phyloP scores from a whole-genome alignment of 441 rosid species.

The Euphorbia celastroides region DNA sequence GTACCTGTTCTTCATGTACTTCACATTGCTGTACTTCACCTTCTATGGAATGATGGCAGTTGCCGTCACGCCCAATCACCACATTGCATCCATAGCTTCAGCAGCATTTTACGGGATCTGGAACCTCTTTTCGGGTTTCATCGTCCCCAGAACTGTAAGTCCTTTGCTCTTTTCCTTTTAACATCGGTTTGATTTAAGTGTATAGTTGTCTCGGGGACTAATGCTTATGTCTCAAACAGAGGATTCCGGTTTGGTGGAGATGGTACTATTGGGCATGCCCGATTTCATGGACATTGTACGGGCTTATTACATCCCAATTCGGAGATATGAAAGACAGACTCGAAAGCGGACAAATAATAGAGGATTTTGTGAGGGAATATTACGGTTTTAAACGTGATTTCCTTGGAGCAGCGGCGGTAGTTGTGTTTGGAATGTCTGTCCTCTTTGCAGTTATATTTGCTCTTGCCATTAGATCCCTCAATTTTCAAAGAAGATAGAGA shows the following conservation, averaged over 20 bases:
- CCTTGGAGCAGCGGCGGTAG: slow-evolving; percentile 30
- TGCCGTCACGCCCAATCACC: slow-evolving; percentile 65
- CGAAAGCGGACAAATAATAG: slow-evolving; percentile 14
- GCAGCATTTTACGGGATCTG: slow-evolving; percentile 54
- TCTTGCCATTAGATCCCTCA: slow-evolving; percentile 24
- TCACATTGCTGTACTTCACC: slow-evolving; percentile 72
- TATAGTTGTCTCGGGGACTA: neutral
- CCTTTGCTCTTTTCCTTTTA: neutral
- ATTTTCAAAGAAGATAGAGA: slow-evolving; percentile 36
- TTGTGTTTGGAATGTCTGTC: slow-evolving; percentile 22
- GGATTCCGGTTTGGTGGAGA: slow-evolving; percentile 58
- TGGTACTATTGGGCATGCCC: slow-evolving; percentile 66
- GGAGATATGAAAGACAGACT: slow-evolving; percentile 31
- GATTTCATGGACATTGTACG: slow-evolving; percentile 49
- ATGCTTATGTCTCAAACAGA: slow-evolving; percentile 19
- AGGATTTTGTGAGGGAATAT: slow-evolving; percentile 20
- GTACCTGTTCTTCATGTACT: slow-evolving; percentile 68
- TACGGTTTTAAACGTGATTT: slow-evolving; percentile 36
- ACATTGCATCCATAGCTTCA: slow-evolving; percentile 51
- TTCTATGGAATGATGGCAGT: slow-evolving; percentile 76
- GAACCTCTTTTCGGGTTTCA: slow-evolving; percentile 74
- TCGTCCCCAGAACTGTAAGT: slow-evolving; percentile 63
- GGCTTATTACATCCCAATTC: slow-evolving; percentile 41
- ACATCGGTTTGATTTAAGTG: neutral
- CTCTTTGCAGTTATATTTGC: slow-evolving; percentile 32